A percentile compares a stretch with the other conserved stretches of the same genome.
Evolutionary conservation across 495 filamentous ascomycete species (phyloP).

Genomic region (Trichoderma erinaceum): DNA sequence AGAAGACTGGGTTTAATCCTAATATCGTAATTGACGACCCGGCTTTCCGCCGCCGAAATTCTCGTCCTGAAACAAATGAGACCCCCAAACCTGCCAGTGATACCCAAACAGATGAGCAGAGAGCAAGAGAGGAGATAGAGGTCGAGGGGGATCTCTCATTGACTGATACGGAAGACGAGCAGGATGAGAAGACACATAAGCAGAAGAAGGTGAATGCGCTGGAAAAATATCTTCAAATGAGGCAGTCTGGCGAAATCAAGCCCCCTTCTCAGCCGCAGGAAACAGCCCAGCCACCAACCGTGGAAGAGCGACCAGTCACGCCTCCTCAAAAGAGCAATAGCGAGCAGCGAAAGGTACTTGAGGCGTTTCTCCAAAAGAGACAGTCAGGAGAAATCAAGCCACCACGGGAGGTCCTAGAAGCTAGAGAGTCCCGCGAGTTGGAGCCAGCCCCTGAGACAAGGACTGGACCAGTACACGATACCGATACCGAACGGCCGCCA

Average conservation of each 20-base stretch:
- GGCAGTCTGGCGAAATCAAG: conserved; percentile 2
- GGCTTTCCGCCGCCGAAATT: conserved; percentile 54
- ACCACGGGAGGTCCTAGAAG: neutral
- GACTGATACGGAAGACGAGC: conserved; percentile 23
- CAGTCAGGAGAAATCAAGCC: neutral
- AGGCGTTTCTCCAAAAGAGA: neutral
- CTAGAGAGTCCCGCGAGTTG: neutral
- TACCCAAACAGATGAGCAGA: neutral
- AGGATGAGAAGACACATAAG: conserved; percentile 23
- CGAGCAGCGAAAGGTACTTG: neutral
- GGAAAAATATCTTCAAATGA: neutral
- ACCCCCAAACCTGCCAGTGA: conserved; percentile 9
- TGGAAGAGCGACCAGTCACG: neutral
- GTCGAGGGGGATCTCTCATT: conserved; percentile 24
- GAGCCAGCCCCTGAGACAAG: neutral
- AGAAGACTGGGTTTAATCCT: conserved; percentile 64
- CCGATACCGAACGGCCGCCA: neutral
- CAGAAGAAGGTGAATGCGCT: neutral
- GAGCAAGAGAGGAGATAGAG: conserved; percentile 9
- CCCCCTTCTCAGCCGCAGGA: neutral
- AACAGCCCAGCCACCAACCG: neutral
- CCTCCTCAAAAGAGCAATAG: neutral
- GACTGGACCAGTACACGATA: neutral
- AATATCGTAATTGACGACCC: conserved; percentile 64
- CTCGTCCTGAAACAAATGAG: conserved; percentile 56